A percentile compares a stretch with the other conserved stretches of the same genome.
Evolutionary conservation across 2,329 filamentous ascomycete species (phyloP).

Genomic region (Nemania abortiva): DNA sequence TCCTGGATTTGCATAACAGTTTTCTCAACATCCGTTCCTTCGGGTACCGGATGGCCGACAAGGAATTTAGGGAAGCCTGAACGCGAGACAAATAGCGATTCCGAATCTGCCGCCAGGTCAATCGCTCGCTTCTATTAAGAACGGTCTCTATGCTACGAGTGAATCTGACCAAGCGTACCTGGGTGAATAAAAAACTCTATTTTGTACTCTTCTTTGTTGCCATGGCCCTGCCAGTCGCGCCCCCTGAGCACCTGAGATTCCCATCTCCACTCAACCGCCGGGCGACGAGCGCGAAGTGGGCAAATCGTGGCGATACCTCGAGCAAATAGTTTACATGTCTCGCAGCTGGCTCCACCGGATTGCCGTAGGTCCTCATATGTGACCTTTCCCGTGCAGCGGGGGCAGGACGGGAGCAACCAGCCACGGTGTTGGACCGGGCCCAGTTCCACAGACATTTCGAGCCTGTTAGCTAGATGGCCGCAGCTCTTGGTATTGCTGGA

Average conservation of each 20-base stretch:
- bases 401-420: constrained; percentile 13
- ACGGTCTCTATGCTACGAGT: too few species aligned
- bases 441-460: background rate
- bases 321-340: background rate
- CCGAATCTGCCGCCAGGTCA: constrained; percentile 14
- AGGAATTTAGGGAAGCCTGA: constrained; percentile 6
- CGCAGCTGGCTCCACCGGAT: background rate
- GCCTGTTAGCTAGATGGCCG: too few species aligned
- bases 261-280: constrained; percentile 12
- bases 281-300: background rate
- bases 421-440: constrained; percentile 13
- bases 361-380: constrained; percentile 9
- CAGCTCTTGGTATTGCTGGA: too few species aligned
- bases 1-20: background rate
- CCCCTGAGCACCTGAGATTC: constrained; percentile 9
- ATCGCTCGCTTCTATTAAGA: background rate
- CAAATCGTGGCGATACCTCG: background rate
- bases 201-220: background rate
- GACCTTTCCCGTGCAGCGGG: background rate
- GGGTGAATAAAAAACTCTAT: constrained; percentile 20
- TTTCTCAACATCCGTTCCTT: background rate
- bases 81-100: background rate
- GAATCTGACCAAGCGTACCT: background rate
- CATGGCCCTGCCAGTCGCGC: background rate
- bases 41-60: constrained; percentile 1